phyloP scores from a whole-genome alignment of 441 rosid genomes.

The Capsella rubella region DNA sequence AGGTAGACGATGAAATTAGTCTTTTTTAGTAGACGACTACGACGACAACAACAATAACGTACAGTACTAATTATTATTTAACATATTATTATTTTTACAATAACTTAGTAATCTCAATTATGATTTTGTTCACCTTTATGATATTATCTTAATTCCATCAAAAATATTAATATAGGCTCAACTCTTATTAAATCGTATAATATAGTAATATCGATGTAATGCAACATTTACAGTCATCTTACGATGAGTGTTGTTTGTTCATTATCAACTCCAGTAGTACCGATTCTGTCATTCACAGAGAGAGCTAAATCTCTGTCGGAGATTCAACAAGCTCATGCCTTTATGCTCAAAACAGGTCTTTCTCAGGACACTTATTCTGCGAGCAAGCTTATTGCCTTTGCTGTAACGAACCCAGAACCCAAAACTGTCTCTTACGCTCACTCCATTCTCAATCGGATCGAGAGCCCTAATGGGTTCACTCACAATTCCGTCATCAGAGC shows the following conservation, averaged over 20 bases:
- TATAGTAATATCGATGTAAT: too few relatives aligned
- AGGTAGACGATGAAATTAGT: too few relatives aligned
- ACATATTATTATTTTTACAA: too few relatives aligned
- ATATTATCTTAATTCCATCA: too few relatives aligned
- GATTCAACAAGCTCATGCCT: slow-evolving; percentile 58
- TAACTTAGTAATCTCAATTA: too few relatives aligned
- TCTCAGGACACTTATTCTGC: slow-evolving; percentile 45
- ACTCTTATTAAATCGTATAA: too few relatives aligned
- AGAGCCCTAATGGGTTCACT: slow-evolving; percentile 49
- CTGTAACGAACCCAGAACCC: slow-evolving; percentile 49
- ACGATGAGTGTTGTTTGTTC: slow-evolving; percentile 28
- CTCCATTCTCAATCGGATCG: slow-evolving; percentile 50
- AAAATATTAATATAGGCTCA: too few relatives aligned
- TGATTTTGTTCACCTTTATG: too few relatives aligned
- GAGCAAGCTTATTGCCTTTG: slow-evolving; percentile 51
- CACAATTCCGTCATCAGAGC: slow-evolving; percentile 53
- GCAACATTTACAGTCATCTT: too few relatives aligned
- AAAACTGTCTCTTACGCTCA: slow-evolving; percentile 54
- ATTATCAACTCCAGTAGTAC: slow-evolving; percentile 6
- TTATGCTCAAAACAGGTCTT: slow-evolving; percentile 55
- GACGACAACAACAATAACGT: too few relatives aligned
- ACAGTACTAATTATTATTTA: too few relatives aligned
- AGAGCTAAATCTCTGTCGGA: slow-evolving; percentile 49
- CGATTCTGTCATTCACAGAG: slow-evolving; percentile 46
- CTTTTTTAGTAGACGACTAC: too few relatives aligned